Base-by-base conservation (phyloP, 192 early-diverging fungal species). In the Paraglomus brasilianum region DNA sequence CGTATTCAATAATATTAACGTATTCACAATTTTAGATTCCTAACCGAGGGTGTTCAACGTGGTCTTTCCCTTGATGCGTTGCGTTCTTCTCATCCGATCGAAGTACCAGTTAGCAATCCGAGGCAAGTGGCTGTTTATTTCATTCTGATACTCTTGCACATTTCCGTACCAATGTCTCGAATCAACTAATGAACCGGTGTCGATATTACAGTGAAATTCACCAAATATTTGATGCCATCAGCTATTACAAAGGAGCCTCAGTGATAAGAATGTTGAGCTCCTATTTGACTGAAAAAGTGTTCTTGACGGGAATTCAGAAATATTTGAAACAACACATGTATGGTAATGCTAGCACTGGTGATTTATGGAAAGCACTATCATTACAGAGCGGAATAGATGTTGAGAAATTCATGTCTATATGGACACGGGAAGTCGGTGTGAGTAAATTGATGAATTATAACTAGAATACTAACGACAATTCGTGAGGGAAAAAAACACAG, bases 211-310 rank as follows among this genome's bases (percentile, higher is more conserved):
- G 89, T 36, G 92, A 97, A 76, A 93, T 98, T 75, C 81, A 84
- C 71, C 92, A 97, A 76, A 97, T 98, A 69, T 98, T 98, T 72
- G 96, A 98, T 74, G 93, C 92, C 21, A 95, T 98, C 38, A 87
- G 85, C 47, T 91, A 91, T 74, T 86, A 86, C 71, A 97, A 98
- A 78, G 96, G 96, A 17, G 94, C 92, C 6, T 90, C 87, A 49
- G 93, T 95, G 50, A 98, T 98, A 59, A 88, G 94, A 50, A 96
- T 97, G 95, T 78, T 98, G 62, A 89, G 88, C 69, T 83, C 88
- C 11, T 91, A 83, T 75, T 71, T 92, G 0, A 88, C 87, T 9
- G 78, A 82, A 10, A 83, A 92, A 38, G 82, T 79, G 17, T 91
- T 92, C 76, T 78, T 91, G 64, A 75, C 84, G 49, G 91, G 90